These are phyloP conservation scores for Cordyceps fumosorosea DNA, from an alignment of 2,329 filamentous ascomycete species.

Conservation along the genomic window DNA sequence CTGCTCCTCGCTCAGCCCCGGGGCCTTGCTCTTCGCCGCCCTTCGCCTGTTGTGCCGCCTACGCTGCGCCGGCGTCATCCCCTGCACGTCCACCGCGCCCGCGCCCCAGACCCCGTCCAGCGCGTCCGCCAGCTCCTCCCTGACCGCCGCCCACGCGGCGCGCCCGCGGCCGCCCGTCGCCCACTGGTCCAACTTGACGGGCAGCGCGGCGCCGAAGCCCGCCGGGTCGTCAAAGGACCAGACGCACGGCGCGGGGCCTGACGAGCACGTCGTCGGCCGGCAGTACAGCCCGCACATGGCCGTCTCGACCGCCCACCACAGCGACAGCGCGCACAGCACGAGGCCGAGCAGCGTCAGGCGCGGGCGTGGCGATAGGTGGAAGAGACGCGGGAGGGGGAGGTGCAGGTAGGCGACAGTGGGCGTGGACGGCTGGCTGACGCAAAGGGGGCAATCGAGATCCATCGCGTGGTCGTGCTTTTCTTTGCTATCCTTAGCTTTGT, in stretches of 20 bases:
- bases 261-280: slow-evolving; percentile 44
- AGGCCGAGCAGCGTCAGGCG: slow-evolving; percentile 44
- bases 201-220: slow-evolving; percentile 51
- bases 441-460: slow-evolving; percentile 7
- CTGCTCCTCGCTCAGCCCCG: slow-evolving; percentile 30
- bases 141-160: slow-evolving; percentile 26
- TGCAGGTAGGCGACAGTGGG: slow-evolving; percentile 30
- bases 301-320: slow-evolving; percentile 52
- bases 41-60: slow-evolving; percentile 44
- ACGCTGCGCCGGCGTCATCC: slow-evolving; percentile 40
- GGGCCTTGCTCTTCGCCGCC: slow-evolving; percentile 20
- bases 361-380: slow-evolving; percentile 35
- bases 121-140: slow-evolving; percentile 42
- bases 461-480: neutral
- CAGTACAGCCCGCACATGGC: slow-evolving; percentile 49
- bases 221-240: slow-evolving; percentile 54
- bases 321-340: slow-evolving; percentile 32
- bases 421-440: neutral
- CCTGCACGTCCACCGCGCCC: slow-evolving; percentile 37
- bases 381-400: slow-evolving; percentile 42
- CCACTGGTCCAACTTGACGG: slow-evolving; percentile 59
- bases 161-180: slow-evolving; percentile 45
- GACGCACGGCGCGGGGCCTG: slow-evolving; percentile 36
- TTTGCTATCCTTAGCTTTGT: neutral
- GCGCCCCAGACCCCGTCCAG: slow-evolving; percentile 39